Conservation (phyloP, 2,329 filamentous ascomycete species). For the Stachybotrys echinatus region DNA sequence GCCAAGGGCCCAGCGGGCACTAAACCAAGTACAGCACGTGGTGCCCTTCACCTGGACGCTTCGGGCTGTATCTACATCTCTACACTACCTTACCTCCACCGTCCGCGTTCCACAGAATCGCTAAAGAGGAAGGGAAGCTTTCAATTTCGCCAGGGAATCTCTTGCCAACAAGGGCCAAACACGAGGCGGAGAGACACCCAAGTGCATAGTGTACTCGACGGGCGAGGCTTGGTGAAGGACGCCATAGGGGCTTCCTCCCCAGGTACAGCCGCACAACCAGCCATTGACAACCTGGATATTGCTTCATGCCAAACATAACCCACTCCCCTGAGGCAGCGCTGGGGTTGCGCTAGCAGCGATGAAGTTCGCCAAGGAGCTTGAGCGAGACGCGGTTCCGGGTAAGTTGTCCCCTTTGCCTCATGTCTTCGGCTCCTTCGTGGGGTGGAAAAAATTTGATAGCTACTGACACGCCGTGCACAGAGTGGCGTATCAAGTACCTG, state of each 20-base stretch:
- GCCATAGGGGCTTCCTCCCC: not conserved
- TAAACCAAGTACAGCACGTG: not conserved
- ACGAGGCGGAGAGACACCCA: not conserved
- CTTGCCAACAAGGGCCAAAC: not conserved
- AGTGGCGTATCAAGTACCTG: slow-evolving; percentile 93
- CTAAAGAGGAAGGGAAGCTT: no score
- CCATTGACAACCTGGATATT: not conserved
- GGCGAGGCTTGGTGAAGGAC: not conserved
- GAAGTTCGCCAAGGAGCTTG: slow-evolving; percentile 73
- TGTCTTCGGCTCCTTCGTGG: no score
- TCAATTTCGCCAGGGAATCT: no score
- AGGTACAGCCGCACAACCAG: not conserved
- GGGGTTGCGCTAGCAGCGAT: slow-evolving; percentile 60
- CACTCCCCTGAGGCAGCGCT: slow-evolving; percentile 28
- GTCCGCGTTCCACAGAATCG: no score
- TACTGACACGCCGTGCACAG: slow-evolving; percentile 25
- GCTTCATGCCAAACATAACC: not conserved
- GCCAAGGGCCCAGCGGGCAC: not conserved
- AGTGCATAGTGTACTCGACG: not conserved
- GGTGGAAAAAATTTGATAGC: no score
- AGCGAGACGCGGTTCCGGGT: slow-evolving; percentile 82
- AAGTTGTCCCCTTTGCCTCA: slow-evolving; percentile 15
- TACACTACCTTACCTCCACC: no score
- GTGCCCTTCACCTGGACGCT: not conserved
- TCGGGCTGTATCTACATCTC: not conserved